Base-by-base conservation (phyloP, 2,329 filamentous ascomycete species). In the Arthrocladium fulminans region DNA sequence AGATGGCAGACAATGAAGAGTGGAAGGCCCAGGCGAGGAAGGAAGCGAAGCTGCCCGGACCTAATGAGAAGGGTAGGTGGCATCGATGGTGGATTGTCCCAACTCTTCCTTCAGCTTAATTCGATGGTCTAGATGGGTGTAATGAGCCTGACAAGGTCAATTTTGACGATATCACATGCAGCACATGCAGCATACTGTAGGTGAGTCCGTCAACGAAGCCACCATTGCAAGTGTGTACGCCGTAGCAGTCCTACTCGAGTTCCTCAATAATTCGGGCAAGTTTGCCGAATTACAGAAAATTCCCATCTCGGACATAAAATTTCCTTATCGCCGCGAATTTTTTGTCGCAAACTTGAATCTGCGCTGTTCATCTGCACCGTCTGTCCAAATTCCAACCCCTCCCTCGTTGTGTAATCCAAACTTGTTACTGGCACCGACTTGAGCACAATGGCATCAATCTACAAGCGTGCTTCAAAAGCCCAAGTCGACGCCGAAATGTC, bases 391-490 rank as follows among this genome's bases (percentile, higher is more conserved):
- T n/a, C n/a, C n/a, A n/a, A n/a, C n/a, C n/a, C n/a, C n/a, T n/a
- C n/a, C n/a, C n/a, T n/a, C n/a, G n/a, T n/a, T n/a, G n/a, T n/a
- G n/a, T n/a, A n/a, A n/a, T n/a, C n/a, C n/a, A n/a, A n/a, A n/a
- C n/a, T n/a, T n/a, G n/a, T n/a, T n/a, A n/a, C 7, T 29, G 27
- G 13, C 32, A 8, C 32, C 32, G 4, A 40, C 20, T 7, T 17
- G 20, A 7, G 34, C 12, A 57, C 55, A 50, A 78, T 79, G 75
- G 72, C 75, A 27, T 66, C 76, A 25, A 74, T 78, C 49, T 79
- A 79, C 69, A 77, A 77, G 56, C 71, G 73, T 1, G 63, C 78
- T 39, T 48, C 47, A 52, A 50, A 53, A 37, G 46, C 56, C 49
- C 41, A 32, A 32, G 56, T 46, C 49, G 35, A 57, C 51, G 38